Percentiles rank a stretch among this genome's conserved stretches.
These are phyloP conservation scores for Ophiostoma piceae DNA, from an alignment of 2,329 filamentous ascomycete species.

Conservation along the genomic window DNA sequence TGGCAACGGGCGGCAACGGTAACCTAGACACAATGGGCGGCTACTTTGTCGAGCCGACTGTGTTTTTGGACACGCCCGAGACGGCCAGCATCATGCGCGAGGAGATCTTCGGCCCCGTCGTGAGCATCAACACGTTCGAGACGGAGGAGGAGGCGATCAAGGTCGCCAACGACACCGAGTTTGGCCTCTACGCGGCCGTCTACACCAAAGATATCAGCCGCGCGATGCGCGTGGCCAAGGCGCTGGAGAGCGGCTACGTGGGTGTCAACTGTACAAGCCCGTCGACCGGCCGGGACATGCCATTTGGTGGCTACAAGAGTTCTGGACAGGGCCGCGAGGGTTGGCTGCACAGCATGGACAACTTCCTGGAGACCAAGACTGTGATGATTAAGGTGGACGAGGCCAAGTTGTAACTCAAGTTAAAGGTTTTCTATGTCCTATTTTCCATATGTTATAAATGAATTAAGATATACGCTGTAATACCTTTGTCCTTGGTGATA, in stretches of 20 bases:
- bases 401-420: not conserved
- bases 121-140: slow-evolving; percentile 47
- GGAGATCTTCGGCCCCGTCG: slow-evolving; percentile 52
- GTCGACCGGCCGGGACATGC: slow-evolving; percentile 34
- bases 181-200: slow-evolving; percentile 48
- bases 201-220: slow-evolving; percentile 47
- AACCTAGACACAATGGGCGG: slow-evolving; percentile 29
- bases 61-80: slow-evolving; percentile 38
- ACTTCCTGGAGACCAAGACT: slow-evolving; percentile 33
- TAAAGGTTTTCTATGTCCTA: not conserved
- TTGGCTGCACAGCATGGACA: slow-evolving; percentile 35
- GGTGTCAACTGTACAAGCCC: slow-evolving; percentile 46
- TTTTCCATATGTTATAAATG: not conserved
- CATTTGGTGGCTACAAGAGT: slow-evolving; percentile 40
- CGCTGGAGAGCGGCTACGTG: slow-evolving; percentile 50
- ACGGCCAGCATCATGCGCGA: slow-evolving; percentile 42
- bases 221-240: slow-evolving; percentile 37
- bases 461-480: not conserved
- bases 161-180: slow-evolving; percentile 48
- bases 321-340: slow-evolving; percentile 37
- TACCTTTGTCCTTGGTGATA: not conserved
- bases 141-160: slow-evolving; percentile 46
- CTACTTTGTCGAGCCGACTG: slow-evolving; percentile 38
- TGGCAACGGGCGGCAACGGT: slow-evolving; percentile 30
- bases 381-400: slow-evolving; percentile 30